Base-by-base conservation (phyloP, 2,329 filamentous ascomycete genomes). In the Basipetospora chlamydospora region DNA sequence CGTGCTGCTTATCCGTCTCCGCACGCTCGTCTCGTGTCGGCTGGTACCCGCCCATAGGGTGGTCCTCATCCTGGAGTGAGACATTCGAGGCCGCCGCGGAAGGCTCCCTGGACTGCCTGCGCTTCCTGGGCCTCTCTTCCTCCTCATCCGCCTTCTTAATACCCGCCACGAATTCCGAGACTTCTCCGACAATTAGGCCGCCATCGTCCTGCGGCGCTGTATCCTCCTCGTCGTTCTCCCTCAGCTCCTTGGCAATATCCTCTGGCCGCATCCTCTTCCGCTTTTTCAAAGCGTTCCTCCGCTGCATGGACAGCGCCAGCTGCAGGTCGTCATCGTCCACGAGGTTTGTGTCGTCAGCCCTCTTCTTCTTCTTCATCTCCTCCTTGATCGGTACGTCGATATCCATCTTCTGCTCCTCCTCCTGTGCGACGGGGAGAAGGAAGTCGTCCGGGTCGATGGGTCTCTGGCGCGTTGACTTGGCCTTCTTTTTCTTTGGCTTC, bases 321-420 rank as follows among this genome's bases (percentile, higher is more conserved):
- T 95, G 88, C 4, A 98, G 66, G 49, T 95, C 86, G 28, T 96
- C 88, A 44, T 98, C 90, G 44, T 96, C 90, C 16, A 83, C 77
- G 47, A 93, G 80, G 1, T 71, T 74, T 22, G 76, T 66, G 21
- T 83, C 70, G 9, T 80, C 68, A 9, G 69, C 67, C 37, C 74
- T 70, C 38, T 72, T 65, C 55, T 83, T 90, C 50, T 70, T 77
- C 42, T 58, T 58, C 9, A 58, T 47, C 5, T 54, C 50, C 6
- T 49, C 53, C 20, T 60, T 22, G 5, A 20, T 57, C n/a, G 59
- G 64, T 4, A 64, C 62, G 47, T 94, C 87, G 9, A 93, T 50
- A 1, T 93, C 83, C 85, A 94, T 95, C 18, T 61, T 50, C 28
- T 62, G 57, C 36, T 66, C 66, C 2, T 38, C 26, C 22, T 28